Conservation (phyloP, 1,284 basidiomycete species). For the Tilletia indica region DNA sequence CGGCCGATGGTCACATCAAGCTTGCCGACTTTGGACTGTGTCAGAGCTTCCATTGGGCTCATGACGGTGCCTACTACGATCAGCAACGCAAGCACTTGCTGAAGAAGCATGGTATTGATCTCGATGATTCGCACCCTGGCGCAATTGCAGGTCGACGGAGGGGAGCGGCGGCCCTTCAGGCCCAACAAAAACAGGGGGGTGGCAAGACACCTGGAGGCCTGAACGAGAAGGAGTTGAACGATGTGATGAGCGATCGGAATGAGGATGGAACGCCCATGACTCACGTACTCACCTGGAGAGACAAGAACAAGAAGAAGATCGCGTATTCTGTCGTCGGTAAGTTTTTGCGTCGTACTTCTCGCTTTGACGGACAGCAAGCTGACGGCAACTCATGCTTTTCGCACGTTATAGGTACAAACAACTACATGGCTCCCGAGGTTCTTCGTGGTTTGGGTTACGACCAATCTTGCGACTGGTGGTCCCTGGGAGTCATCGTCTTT, state of each 20-base stretch:
- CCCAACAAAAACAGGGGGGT: slow-evolving; percentile 53
- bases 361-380: background rate
- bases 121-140: slow-evolving; percentile 66
- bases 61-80: slow-evolving; percentile 70
- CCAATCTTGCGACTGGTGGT: slow-evolving; percentile 97
- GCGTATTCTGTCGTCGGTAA: slow-evolving; percentile 85
- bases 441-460: slow-evolving; percentile 81
- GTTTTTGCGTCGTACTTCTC: background rate
- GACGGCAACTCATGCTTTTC: slow-evolving; percentile 57
- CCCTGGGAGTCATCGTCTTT: slow-evolving; percentile 79
- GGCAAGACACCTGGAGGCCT: slow-evolving; percentile 10
- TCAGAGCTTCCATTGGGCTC: slow-evolving; percentile 53
- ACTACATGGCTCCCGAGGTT: slow-evolving; percentile 86
- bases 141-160: slow-evolving; percentile 67
- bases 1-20: slow-evolving; percentile 86
- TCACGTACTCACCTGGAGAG: slow-evolving; percentile 73
- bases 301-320: slow-evolving; percentile 79
- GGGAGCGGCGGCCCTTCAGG: slow-evolving; percentile 68
- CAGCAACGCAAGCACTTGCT: slow-evolving; percentile 84
- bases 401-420: slow-evolving; percentile 45
- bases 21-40: slow-evolving; percentile 91
- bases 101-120: slow-evolving; percentile 88
- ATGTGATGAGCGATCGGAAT: slow-evolving; percentile 50
- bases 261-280: slow-evolving; percentile 50
- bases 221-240: slow-evolving; percentile 38